Evolutionary conservation across 75 land plant species (phyloP).

Genomic region (Isoetes taiwanensis): DNA sequence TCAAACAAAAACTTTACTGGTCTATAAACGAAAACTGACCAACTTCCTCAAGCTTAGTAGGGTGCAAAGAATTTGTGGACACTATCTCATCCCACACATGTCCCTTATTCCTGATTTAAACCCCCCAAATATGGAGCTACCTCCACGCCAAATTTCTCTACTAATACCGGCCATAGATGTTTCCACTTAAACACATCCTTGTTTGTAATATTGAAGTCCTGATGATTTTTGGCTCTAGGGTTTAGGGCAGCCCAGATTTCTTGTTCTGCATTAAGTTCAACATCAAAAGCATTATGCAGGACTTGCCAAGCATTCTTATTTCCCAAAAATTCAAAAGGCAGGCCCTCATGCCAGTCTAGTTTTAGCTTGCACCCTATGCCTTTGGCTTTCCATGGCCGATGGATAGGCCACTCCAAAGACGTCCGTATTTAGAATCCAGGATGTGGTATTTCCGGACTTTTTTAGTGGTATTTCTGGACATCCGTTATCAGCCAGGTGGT

Average conservation of each 20-base stretch:
- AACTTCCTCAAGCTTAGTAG: conserved; percentile 42
- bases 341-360: conserved; percentile 27
- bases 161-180: conserved; percentile 49
- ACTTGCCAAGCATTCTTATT: conserved; percentile 37
- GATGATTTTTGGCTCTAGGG: conserved; percentile 48
- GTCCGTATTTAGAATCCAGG: no score
- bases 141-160: conserved; percentile 49
- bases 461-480: no score
- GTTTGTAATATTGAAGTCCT: conserved; percentile 59
- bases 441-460: no score
- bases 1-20: no score
- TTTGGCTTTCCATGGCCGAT: conserved; percentile 26
- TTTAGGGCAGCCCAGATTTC: conserved; percentile 74
- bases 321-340: conserved; percentile 44
- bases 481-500: no score
- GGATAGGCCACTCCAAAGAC: no score
- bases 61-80: conserved; percentile 24
- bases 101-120: conserved; percentile 49
- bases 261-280: conserved; percentile 72
- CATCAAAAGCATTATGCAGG: conserved; percentile 49
- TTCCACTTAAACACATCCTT: conserved; percentile 70
- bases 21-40: conserved; percentile 63
- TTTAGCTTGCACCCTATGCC: conserved; percentile 16
- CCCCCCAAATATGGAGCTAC: conserved; percentile 19
- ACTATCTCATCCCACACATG: conserved; percentile 68